A percentile compares a stretch with the other conserved stretches of the same genome.
phyloP scores from a whole-genome alignment of 2,329 filamentous ascomycete species.

The Xylariaceae sp. region DNA sequence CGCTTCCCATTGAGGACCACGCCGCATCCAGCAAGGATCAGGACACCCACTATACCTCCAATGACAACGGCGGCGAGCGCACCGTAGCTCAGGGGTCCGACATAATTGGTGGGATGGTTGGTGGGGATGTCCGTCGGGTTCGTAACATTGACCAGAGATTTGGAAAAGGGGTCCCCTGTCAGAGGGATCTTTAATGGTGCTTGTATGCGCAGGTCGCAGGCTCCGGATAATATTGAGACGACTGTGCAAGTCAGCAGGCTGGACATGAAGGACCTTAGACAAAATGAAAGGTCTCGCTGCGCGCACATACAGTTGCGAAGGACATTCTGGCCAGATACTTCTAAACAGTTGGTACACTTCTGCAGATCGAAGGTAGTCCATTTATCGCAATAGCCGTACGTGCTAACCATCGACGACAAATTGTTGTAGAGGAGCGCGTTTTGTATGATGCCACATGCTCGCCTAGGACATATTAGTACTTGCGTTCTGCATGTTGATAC shows the following conservation, averaged over 20 bases:
- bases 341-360: conserved; percentile 47
- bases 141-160: conserved; percentile 43
- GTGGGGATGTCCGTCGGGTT: conserved; percentile 39
- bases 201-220: conserved; percentile 47
- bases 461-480: conserved; percentile 35
- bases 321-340: too few relatives aligned
- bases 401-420: conserved; percentile 38
- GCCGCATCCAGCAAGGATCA: conserved; percentile 44
- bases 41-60: conserved; percentile 43
- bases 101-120: conserved; percentile 36
- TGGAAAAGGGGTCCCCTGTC: conserved; percentile 48
- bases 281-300: too few relatives aligned
- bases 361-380: conserved; percentile 39
- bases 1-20: conserved; percentile 54
- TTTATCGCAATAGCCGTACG: conserved; percentile 49
- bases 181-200: conserved; percentile 44
- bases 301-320: conserved; percentile 48
- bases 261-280: not conserved
- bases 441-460: conserved; percentile 46
- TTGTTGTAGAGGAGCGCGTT: conserved; percentile 45
- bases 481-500: not conserved
- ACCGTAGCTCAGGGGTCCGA: conserved; percentile 46
- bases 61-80: conserved; percentile 55
- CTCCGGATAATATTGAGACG: conserved; percentile 43
- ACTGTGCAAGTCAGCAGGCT: conserved; percentile 22